Conservation (phyloP, 495 filamentous ascomycete species). For the Neurospora sp. region DNA sequence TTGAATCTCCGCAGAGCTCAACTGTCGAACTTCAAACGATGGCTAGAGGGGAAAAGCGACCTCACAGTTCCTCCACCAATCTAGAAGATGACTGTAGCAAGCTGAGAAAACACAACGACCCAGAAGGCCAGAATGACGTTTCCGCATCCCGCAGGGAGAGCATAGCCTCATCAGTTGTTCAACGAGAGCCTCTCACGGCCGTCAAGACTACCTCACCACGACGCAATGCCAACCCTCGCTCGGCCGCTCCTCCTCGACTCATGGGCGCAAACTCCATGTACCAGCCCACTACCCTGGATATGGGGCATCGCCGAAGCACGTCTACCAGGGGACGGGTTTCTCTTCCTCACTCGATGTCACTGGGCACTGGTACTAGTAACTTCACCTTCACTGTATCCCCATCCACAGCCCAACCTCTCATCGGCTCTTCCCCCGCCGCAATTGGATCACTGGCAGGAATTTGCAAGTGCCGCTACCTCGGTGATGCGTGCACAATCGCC, state of each 20-base stretch:
- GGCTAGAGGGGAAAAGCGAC: conserved; percentile 4
- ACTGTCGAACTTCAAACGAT: background rate
- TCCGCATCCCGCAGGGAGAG: background rate
- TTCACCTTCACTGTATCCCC: background rate
- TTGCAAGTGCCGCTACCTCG: background rate
- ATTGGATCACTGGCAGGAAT: background rate
- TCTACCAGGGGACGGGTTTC: background rate
- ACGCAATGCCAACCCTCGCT: background rate
- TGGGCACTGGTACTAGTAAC: background rate
- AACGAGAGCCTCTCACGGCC: background rate
- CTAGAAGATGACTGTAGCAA: conserved; percentile 1
- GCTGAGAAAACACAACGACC: background rate
- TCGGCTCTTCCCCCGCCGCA: background rate
- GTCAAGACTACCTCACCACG: background rate
- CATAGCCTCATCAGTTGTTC: background rate
- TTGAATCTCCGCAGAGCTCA: background rate
- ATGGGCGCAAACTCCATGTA: conserved; percentile 6
- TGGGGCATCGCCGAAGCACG: background rate
- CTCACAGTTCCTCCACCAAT: background rate
- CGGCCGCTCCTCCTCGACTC: conserved; percentile 1
- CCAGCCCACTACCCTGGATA: background rate
- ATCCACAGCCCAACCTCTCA: background rate
- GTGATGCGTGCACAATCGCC: conserved; percentile 18
- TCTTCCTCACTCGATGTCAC: conserved; percentile 9
- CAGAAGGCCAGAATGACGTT: background rate